Percentiles rank a stretch among this genome's conserved stretches.
Evolutionary conservation across 305 asterid genomes (phyloP).

Genomic region (Coffea humblotiana): DNA sequence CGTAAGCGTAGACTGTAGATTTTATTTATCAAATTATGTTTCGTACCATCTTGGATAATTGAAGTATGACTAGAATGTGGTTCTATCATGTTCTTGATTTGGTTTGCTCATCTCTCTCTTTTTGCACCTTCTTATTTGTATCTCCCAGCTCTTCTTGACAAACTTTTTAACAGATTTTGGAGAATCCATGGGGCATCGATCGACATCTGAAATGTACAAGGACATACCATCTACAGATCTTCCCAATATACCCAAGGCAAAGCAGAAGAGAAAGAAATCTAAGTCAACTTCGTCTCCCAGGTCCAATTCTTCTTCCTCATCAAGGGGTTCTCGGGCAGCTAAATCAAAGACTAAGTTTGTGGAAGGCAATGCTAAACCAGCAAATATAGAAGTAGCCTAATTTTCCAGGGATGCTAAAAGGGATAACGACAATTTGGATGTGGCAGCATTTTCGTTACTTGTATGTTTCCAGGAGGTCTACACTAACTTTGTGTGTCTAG

Average conservation of each 20-base stretch:
- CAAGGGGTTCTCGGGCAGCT: conserved; percentile 25
- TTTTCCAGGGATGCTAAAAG: conserved; percentile 1
- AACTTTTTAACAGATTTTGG: conserved; percentile 43
- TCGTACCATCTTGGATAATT: background rate
- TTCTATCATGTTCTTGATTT: background rate
- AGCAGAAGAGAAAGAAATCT: conserved; percentile 61
- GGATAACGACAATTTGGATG: background rate
- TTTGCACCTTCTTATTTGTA: background rate
- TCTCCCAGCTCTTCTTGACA: background rate
- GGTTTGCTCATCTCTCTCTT: background rate
- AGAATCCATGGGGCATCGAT: conserved; percentile 43
- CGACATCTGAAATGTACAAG: conserved; percentile 42
- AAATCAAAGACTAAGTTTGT: conserved; percentile 33
- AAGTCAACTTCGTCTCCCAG: conserved; percentile 37
- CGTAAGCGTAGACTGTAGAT: background rate
- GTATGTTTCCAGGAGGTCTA: too few relatives aligned
- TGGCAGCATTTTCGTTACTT: too few relatives aligned
- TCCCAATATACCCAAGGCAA: conserved; percentile 40
- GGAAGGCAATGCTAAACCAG: conserved; percentile 44
- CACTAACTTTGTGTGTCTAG: too few relatives aligned
- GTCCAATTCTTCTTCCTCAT: conserved; percentile 34
- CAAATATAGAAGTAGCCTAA: conserved; percentile 68
- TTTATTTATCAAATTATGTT: background rate
- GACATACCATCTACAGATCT: conserved; percentile 36
- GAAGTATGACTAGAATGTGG: background rate